phyloP scores from a whole-genome alignment of 2,329 filamentous ascomycete species.

The Chrysoporthe puriensis region DNA sequence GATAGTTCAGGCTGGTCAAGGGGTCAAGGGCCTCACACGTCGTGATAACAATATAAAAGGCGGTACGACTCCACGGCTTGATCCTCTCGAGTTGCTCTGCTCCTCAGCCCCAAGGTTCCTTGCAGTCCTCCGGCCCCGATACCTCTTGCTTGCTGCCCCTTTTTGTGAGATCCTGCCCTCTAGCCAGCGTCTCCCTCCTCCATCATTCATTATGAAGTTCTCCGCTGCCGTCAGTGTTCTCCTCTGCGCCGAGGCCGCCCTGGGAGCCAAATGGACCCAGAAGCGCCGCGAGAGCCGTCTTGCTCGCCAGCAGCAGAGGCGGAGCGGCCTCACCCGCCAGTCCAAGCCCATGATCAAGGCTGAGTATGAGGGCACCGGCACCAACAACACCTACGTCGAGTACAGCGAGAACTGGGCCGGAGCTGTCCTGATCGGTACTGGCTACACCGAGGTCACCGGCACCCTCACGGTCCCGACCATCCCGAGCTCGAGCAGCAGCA shows the following conservation, averaged over 20 bases:
- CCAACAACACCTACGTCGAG: slow-evolving; percentile 24
- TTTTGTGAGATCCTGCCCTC: not conserved
- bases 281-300: slow-evolving; percentile 40
- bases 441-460: slow-evolving; percentile 55
- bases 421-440: slow-evolving; percentile 53
- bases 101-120: not conserved
- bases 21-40: not conserved
- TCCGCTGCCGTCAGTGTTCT: slow-evolving; percentile 40
- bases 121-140: not conserved
- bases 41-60: slow-evolving; percentile 12
- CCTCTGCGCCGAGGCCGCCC: slow-evolving; percentile 44
- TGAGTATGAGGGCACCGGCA: not conserved
- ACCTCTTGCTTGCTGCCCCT: not conserved
- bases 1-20: not conserved
- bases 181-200: not conserved
- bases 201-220: slow-evolving; percentile 50
- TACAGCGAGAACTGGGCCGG: slow-evolving; percentile 57
- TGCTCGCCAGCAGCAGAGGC: slow-evolving; percentile 23
- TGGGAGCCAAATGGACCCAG: slow-evolving; percentile 50
- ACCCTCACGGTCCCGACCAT: slow-evolving; percentile 50
- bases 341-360: slow-evolving; percentile 21
- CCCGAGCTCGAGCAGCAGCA: slow-evolving; percentile 41
- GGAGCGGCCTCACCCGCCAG: not conserved
- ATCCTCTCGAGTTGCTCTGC: not conserved
- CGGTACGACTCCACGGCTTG: not conserved